Base-by-base conservation (phyloP, 2,329 filamentous ascomycete genomes). In the Sporothrix mexicana region DNA sequence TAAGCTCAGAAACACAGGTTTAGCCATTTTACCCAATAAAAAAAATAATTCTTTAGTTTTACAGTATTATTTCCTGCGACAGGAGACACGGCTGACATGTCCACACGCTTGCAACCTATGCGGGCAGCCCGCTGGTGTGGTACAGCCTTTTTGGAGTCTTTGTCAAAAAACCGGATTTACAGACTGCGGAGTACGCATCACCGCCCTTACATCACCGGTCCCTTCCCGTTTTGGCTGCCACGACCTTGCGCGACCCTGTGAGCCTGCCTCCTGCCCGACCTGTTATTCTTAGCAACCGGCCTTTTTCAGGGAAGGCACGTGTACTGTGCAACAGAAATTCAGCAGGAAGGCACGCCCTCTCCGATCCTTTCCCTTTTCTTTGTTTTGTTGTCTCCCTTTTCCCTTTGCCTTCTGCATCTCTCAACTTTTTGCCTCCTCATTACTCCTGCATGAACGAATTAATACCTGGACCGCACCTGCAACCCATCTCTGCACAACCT, bases 111-210 rank as follows among this genome's bases (percentile, higher is more conserved):
- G 30, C 30, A 36, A 36, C 30, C 2, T 36, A 3, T 55, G 30
- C 13, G 80, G 80, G 76, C 64, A 36, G 72, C 45, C 43, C 45
- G 20, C 10, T 3, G 45, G 45, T 51, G 64, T 51, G 45, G 64
- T 20, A 49, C 64, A 51, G 36, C 61, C 64, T 30, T 67, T 30
- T n/a, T 51, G 13, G 51, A 23, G 3, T 45, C 7, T 10, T 47
- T 30, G 43, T 3, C 45, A 36, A 66, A 67, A 67, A 67, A 67
- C 64, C 45, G 64, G 64, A 67, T 67, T 67, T 67, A 30, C 47
- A 36, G 30, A n/a, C 23, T 20, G 45, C 43, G 23, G 45, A 45
- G 20, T 23, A 20, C 61, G 43, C 61, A 66, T 66, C 61, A 64
- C 61, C 62, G 43, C 23, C 23, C 62, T 67, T n/a, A 66, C 59